These are phyloP conservation scores for Penicillium glabrum DNA, from an alignment of 2,329 filamentous ascomycete species.

Conservation along the genomic window DNA sequence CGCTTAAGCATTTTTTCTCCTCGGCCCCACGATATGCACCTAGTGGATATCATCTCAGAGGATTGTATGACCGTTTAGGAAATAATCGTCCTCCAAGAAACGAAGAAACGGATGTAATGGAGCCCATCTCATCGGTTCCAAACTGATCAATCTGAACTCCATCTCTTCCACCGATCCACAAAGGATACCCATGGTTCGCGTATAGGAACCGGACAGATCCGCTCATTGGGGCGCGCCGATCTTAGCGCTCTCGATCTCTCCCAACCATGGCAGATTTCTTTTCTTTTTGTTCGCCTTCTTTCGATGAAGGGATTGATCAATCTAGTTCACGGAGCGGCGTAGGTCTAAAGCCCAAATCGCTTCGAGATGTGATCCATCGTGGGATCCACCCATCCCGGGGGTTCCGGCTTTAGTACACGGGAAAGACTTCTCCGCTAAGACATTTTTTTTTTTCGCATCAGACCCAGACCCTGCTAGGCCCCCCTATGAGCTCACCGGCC, in stretches of 20 bases:
- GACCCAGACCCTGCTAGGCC: background rate
- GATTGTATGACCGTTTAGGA: background rate
- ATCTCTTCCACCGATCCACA: background rate
- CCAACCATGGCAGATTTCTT: background rate
- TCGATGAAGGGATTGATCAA: background rate
- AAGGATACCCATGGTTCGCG: conserved; percentile 1
- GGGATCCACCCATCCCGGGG: background rate
- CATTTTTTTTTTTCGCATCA: background rate
- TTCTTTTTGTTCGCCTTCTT: background rate
- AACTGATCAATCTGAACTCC: background rate
- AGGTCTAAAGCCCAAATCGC: background rate
- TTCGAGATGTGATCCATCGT: background rate
- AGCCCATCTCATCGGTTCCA: background rate
- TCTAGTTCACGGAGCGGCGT: background rate
- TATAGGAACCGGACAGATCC: conserved; percentile 15
- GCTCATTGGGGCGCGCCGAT: conserved; percentile 11
- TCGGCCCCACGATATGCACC: background rate
- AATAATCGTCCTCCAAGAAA: background rate
- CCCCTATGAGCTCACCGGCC: background rate
- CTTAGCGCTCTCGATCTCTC: conserved; percentile 10
- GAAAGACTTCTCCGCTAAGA: background rate
- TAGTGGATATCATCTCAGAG: background rate
- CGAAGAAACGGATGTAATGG: background rate
- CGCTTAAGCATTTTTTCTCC: background rate
- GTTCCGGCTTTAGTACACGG: background rate